Evolutionary conservation across 345 rosid species (phyloP).

Genomic region (Citropsis articulata): DNA sequence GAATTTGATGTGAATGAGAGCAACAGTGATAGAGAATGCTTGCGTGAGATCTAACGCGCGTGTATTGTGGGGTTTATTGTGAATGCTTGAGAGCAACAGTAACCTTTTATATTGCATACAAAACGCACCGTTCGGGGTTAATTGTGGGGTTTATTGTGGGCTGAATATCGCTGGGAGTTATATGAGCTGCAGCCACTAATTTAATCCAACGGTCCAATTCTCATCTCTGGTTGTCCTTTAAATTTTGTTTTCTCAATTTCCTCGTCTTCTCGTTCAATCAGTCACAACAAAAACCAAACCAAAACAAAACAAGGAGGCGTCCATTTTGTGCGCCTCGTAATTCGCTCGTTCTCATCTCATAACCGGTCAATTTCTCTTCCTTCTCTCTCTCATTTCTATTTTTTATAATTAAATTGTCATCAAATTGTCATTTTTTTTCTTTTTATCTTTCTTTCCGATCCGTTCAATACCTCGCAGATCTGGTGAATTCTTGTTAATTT

Average conservation of each 20-base stretch:
- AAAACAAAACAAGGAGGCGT: not conserved
- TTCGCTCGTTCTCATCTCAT: not conserved
- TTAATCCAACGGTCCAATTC: conserved; percentile 24
- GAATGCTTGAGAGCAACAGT: too few species aligned
- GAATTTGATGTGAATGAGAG: too few species aligned
- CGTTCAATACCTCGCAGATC: not conserved
- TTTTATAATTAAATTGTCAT: not conserved
- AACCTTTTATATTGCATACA: too few species aligned
- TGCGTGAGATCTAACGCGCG: too few species aligned
- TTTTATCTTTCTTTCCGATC: not conserved
- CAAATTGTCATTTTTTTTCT: not conserved
- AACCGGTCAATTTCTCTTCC: not conserved
- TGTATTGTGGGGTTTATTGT: too few species aligned
- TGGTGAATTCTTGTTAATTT: not conserved
- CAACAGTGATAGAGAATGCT: too few species aligned
- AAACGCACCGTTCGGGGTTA: too few species aligned
- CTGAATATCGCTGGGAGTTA: too few species aligned
- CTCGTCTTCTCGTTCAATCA: not conserved
- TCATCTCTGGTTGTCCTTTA: conserved; percentile 4
- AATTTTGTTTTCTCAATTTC: not conserved
- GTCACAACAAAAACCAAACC: too few species aligned
- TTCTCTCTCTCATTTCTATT: not conserved
- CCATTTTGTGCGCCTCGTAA: not conserved
- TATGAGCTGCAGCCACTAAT: not conserved
- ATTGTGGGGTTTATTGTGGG: too few species aligned